A percentile compares a stretch with the other conserved stretches of the same genome.
These are phyloP conservation scores for Lyophyllum semitale DNA, from an alignment of 768 basidiomycete genomes.

Conservation along the genomic window DNA sequence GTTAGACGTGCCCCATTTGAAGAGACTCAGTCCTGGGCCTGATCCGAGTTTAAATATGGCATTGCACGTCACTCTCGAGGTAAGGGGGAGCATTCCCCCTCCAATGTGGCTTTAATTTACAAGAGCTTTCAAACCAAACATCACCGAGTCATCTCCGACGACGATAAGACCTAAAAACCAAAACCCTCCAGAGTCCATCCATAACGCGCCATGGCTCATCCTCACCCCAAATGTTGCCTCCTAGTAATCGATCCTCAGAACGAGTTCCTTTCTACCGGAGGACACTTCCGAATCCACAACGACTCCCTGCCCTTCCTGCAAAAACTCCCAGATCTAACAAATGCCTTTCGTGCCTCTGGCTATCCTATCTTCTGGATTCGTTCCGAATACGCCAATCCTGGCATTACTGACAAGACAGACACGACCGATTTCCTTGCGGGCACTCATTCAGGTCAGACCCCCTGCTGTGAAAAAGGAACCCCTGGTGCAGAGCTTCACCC, in stretches of 20 bases:
- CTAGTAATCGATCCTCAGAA: constrained; percentile 30
- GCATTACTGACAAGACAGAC: constrained; percentile 3
- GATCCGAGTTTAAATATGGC: too few relatives aligned
- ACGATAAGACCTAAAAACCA: too few relatives aligned
- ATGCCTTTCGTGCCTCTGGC: constrained; percentile 15
- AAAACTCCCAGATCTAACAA: constrained; percentile 14
- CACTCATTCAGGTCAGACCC: constrained; percentile 24
- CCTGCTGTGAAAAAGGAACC: constrained; percentile 24
- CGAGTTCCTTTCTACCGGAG: constrained; percentile 24
- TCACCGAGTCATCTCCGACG: background rate
- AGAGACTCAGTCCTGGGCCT: background rate
- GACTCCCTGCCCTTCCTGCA: constrained; percentile 17
- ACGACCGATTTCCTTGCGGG: constrained; percentile 13
- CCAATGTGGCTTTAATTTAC: background rate
- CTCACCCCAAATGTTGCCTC: constrained; percentile 17
- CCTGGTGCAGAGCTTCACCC: constrained; percentile 20
- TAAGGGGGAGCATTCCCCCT: background rate
- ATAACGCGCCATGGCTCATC: background rate
- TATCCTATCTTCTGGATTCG: constrained; percentile 23
- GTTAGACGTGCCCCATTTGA: background rate
- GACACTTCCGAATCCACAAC: constrained; percentile 22
- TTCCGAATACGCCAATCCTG: constrained; percentile 17
- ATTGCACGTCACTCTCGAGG: too few relatives aligned
- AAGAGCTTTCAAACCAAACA: background rate
- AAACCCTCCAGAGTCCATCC: background rate